phyloP scores from a whole-genome alignment of 1,139 yeast species.

The Candida sojae region DNA sequence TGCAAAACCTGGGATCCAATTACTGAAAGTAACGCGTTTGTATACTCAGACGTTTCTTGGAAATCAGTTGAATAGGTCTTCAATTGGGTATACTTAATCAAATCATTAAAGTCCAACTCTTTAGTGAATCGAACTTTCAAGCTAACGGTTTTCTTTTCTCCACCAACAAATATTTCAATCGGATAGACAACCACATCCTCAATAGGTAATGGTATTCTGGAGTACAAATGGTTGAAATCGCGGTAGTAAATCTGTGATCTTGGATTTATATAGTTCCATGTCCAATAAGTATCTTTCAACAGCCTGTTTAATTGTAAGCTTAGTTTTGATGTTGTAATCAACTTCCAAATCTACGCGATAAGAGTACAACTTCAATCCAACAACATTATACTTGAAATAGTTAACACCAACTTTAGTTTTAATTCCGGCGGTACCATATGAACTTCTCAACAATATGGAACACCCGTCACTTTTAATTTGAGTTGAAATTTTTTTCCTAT shows the following conservation, averaged over 20 bases:
- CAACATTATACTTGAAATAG: constrained; percentile 13
- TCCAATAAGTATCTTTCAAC: constrained; percentile 11
- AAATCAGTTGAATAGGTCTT: constrained; percentile 11
- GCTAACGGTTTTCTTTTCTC: constrained; percentile 6
- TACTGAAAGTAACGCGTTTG: constrained; percentile 14
- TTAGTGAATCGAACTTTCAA: constrained; percentile 12
- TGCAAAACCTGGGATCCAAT: constrained; percentile 13
- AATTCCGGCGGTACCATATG: constrained; percentile 12
- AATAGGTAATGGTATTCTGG: constrained; percentile 13
- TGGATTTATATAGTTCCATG: constrained; percentile 13
- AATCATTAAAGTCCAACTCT: constrained; percentile 12
- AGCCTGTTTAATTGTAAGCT: constrained; percentile 7
- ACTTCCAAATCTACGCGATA: constrained; percentile 12
- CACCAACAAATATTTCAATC: background rate
- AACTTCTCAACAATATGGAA: constrained; percentile 11
- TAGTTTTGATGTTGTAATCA: constrained; percentile 1
- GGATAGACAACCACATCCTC: constrained; percentile 13
- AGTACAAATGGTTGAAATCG: constrained; percentile 11
- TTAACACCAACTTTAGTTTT: constrained; percentile 12
- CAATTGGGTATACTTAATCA: constrained; percentile 11
- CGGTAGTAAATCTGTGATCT: constrained; percentile 13
- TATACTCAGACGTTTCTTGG: constrained; percentile 14
- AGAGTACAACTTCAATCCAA: constrained; percentile 12
- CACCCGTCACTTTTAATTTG: constrained; percentile 8
- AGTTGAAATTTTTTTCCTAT: constrained; percentile 4